Base-by-base conservation (phyloP, 2,329 filamentous ascomycete species). In the Juglanconis sp. region DNA sequence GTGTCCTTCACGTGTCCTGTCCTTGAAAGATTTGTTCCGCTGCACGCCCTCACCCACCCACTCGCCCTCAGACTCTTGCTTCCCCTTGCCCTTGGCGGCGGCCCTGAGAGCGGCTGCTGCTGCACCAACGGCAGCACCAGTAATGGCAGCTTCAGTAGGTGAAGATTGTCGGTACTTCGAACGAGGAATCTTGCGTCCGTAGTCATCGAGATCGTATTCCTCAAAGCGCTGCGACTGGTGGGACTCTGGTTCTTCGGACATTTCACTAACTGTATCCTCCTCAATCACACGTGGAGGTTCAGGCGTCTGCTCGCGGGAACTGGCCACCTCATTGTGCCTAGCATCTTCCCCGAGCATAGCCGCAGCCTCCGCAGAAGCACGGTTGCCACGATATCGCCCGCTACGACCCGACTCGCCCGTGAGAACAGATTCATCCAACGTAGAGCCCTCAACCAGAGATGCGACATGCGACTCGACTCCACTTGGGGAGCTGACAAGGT, bases 391-490 rank as follows among this genome's bases (percentile, higher is more conserved):
- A 32, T 82, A 79, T 63, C 81, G 78, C n/a, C 78, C 78, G 67
- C 72, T 72, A 31, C 76, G 75, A 36, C 78, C 79, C 11, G 85
- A 87, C 9, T 79, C 81, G 13, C 76, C 77, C 3, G 86, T 93
- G 56, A 96, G 71, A 11, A 88, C 84, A 2, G 92, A 96, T 55
- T 83, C 82, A 4, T 85, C 82, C 15, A 85, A 71, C 72, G 82
- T 77, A 0, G 92, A 94, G 17, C 92, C 91, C 67, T 95, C 89
- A 1, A 88, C 78, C 6, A 98, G 79, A 15, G 93, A 97, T 7
- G 94, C 94, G 10, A 98, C 93, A 9, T 90, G 90, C 13, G 93
- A 97, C 73, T 97, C 93, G 0, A 96, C 87, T 2, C 84, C 91
- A 38, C 87, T 70, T 2, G 85, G 86, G 1, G 85, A 87, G 67